Base-by-base conservation (phyloP, 768 basidiomycete species). In the Lentinus tigrinus region DNA sequence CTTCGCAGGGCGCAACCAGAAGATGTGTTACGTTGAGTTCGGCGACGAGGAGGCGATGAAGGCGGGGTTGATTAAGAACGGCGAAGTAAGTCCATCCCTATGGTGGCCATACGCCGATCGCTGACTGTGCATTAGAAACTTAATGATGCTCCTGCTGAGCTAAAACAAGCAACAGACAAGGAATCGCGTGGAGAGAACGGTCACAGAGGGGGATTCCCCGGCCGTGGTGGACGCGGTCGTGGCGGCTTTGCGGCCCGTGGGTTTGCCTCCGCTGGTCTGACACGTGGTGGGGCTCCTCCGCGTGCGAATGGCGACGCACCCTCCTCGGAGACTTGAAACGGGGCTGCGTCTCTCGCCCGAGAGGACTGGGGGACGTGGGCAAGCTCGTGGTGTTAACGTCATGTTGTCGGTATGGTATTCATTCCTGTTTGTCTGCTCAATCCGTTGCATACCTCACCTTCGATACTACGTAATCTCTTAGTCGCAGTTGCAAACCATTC, bases 21-120 rank as follows among this genome's bases (percentile, higher is more conserved):
- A 80, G 63, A 77, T 93, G 56, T 91, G 86, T 1, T 97, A 93
- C 68, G 84, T 97, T 52, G 95, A 96, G 68, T 97, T 96, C 72
- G 88, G 85, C 4, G 90, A 92, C 65, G 93, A 95, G 66, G 90
- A 89, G 46, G 78, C 85, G 10, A 91, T 95, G 90, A 90, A 84
- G 64, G 81, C 78, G 19, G 94, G 88, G 0, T 74, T 95, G 21
- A 85, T 83, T 56, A 89, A 85, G 65, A 88, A 91, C 62, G 81
- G 79, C 24, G 85, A 86, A 72, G 93, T 93, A 61, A 57, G 80
- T 8, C 21, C 24, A 9, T 14, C 28, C 31, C 11, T 28, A 10
- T 4, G 17, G 36, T 17, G 27, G 5, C 8, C 40, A 50, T 54
- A 26, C 36, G 8, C 14, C 46, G 55, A n/a, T n/a, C n/a, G n/a